Percentiles rank a stretch among this genome's conserved stretches.
phyloP scores from a whole-genome alignment of 2,329 filamentous ascomycete species.

The Hypoxylon sp. region DNA sequence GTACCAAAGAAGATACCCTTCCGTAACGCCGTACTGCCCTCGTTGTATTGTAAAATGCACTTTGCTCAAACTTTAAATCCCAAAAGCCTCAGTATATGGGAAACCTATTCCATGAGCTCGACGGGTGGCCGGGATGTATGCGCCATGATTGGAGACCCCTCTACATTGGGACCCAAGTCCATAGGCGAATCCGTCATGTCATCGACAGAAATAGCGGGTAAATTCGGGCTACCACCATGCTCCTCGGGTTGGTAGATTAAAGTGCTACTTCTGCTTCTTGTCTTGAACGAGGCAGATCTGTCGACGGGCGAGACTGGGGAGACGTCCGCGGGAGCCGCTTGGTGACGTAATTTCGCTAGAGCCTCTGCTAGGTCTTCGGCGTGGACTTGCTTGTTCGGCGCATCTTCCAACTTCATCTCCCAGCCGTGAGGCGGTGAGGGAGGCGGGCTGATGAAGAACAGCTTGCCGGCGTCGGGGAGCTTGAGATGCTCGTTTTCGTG shows the following conservation, averaged over 20 bases:
- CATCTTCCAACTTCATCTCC: conserved; percentile 77
- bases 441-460: conserved; percentile 81
- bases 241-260: conserved; percentile 76
- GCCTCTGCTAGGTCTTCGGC: conserved; percentile 78
- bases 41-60: conserved; percentile 24
- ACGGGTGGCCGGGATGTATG: conserved; percentile 75
- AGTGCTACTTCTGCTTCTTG: conserved; percentile 74
- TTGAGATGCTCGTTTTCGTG: conserved; percentile 70
- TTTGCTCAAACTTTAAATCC: conserved; percentile 20
- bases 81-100: conserved; percentile 17
- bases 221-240: conserved; percentile 66
- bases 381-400: conserved; percentile 78
- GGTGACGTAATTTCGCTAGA: conserved; percentile 72
- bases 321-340: conserved; percentile 50
- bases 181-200: conserved; percentile 74
- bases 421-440: conserved; percentile 78
- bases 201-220: conserved; percentile 77
- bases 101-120: conserved; percentile 70
- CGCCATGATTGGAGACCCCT: conserved; percentile 65
- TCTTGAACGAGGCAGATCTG: conserved; percentile 49
- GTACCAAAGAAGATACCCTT: conserved; percentile 19
- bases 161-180: conserved; percentile 55
- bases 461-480: conserved; percentile 78
- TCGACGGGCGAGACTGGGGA: conserved; percentile 60
- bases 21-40: conserved; percentile 37